Evolutionary conservation across 108 stramenopile genomes (phyloP), one percentile per base, ranked within the genome.

Genomic region (Stephanodiscus triporus): DNA sequence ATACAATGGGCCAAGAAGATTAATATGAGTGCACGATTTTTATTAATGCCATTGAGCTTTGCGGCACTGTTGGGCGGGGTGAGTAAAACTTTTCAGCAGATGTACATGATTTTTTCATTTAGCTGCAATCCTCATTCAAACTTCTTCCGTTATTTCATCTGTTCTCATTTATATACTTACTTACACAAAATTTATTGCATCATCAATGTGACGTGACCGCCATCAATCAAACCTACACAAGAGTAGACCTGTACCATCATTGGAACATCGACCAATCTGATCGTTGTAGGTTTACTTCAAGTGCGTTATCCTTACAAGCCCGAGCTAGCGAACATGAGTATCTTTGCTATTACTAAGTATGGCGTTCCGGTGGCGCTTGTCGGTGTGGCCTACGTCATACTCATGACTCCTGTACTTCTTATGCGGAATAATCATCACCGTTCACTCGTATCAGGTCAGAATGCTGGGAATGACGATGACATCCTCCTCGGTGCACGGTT

Each of bases 251-350:
- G 89, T 68, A 95, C 94, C 8, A 62, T 95, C 45, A 92, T 95
- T 66, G 94, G 94, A 29, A 95, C 94, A 6, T 85, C 81, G n/a
- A 95, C 91, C 24, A 95, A 92, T 69, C 80, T 95, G 26, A 89
- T 95, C 9, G 94, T 95, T 11, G 66, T 67, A n/a, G 94, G 89
- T 17, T 68, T 90, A 72, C 66, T 91, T 37, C 23, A 63, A 23
- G 75, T 86, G 6, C 73, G 78, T 9, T 91, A 87, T 60, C 78
- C 86, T 11, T 4, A 70, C 37, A 40, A 58, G 27, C 22, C 17
- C 40, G 24, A 57, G 38, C 51, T 76, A 0, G 4, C 11, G n/a
- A 65, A 74, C 22, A 83, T 87, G 70, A 86, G 85, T 0, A 73
- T 95, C 66, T 95, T 95, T 66, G 87, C 87, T 62, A 59, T 92